Conservation (phyloP, 163 green algal species). For the Scenedesmus sp. region DNA sequence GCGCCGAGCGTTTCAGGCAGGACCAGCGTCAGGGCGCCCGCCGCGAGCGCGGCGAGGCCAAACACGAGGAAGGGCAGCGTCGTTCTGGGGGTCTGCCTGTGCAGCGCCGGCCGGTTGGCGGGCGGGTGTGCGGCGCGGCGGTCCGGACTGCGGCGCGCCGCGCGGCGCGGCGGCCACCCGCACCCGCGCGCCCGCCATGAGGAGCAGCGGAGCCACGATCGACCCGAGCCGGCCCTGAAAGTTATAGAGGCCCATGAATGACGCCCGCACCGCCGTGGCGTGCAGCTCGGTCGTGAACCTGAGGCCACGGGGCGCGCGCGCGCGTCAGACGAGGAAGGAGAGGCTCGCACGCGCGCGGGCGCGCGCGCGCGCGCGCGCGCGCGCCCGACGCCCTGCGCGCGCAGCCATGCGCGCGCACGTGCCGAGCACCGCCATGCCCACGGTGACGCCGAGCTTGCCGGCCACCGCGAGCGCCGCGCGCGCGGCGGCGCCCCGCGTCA, state of each 20-base stretch:
- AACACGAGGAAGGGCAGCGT: slow-evolving; percentile 31
- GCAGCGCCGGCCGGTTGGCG: too few relatives aligned
- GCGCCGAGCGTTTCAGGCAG: slow-evolving; percentile 34
- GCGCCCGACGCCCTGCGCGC: too few relatives aligned
- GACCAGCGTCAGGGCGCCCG: slow-evolving; percentile 7
- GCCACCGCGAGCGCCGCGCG: slow-evolving; percentile 39
- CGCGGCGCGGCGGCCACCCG: too few relatives aligned
- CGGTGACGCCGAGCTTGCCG: slow-evolving; percentile 53
- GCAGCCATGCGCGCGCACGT: too few relatives aligned
- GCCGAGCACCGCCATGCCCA: slow-evolving; percentile 47
- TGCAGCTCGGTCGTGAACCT: slow-evolving; percentile 49
- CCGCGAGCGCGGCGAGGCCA: neutral
- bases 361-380: too few relatives aligned
- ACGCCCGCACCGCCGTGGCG: slow-evolving; percentile 37
- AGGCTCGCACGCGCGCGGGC: too few relatives aligned
- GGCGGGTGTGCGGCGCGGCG: too few relatives aligned
- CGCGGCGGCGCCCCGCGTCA: slow-evolving; percentile 1
- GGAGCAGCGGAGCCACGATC: neutral
- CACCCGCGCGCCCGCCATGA: slow-evolving; percentile 6
- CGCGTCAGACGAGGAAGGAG: too few relatives aligned
- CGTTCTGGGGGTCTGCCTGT: too few relatives aligned
- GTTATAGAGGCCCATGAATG: slow-evolving; percentile 49
- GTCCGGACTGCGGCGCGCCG: too few relatives aligned
- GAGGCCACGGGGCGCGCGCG: too few relatives aligned
- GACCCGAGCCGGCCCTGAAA: slow-evolving; percentile 26